Conservation (phyloP, 83 land plant species). For the Picea abies region DNA sequence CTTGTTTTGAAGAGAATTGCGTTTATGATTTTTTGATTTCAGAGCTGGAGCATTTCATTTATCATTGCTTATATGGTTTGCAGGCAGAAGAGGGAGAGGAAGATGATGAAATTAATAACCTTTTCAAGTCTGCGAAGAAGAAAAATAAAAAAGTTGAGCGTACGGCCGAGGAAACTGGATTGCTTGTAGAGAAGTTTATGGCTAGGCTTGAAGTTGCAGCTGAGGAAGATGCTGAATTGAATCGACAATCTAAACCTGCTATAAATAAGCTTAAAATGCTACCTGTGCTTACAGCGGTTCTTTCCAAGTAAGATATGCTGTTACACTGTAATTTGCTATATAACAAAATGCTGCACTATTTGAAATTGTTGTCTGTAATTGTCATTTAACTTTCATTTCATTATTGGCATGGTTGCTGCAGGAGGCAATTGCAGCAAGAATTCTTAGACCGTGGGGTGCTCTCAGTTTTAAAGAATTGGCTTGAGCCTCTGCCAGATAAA, state of each 20-base stretch:
- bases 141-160: slow-evolving; percentile 82
- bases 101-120: slow-evolving; percentile 70
- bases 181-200: slow-evolving; percentile 93
- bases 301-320: slow-evolving; percentile 57
- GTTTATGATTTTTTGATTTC: no score
- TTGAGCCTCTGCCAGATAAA: slow-evolving; percentile 98
- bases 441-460: slow-evolving; percentile 96
- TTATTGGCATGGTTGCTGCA: slow-evolving; percentile 23
- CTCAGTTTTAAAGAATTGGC: slow-evolving; percentile 85
- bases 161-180: slow-evolving; percentile 83
- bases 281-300: slow-evolving; percentile 65
- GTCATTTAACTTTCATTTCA: not conserved
- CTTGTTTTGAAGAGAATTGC: no score
- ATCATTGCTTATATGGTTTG: not conserved
- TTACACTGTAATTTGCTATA: not conserved
- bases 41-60: no score
- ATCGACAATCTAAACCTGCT: slow-evolving; percentile 86
- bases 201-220: slow-evolving; percentile 93
- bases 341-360: not conserved
- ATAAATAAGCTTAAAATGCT: slow-evolving; percentile 87
- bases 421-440: slow-evolving; percentile 95
- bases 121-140: slow-evolving; percentile 82
- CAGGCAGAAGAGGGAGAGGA: slow-evolving; percentile 98
- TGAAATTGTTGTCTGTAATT: not conserved
- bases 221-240: slow-evolving; percentile 93